A percentile compares a stretch with the other conserved stretches of the same genome.
Evolutionary conservation across 768 basidiomycete species (phyloP).

Genomic region (Xerocomellus amylosporus): DNA sequence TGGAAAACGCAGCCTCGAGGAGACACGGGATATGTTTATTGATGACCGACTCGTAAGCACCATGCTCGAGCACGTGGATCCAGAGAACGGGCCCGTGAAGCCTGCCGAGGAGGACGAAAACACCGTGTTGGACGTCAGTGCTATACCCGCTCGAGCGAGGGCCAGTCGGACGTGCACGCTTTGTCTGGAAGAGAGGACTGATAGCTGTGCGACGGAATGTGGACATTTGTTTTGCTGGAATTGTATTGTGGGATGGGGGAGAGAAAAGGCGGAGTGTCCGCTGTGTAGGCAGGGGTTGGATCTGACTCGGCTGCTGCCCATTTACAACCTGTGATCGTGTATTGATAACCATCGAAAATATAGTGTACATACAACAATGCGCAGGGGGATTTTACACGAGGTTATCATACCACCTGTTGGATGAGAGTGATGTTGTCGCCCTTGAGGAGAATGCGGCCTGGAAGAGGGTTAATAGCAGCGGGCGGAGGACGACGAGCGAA

Average conservation of each 20-base stretch:
- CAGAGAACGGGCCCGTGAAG: slow-evolving; percentile 51
- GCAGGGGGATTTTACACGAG: slow-evolving; percentile 12
- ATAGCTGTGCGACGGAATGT: slow-evolving; percentile 82
- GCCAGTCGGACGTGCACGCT: slow-evolving; percentile 73
- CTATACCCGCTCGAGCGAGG: slow-evolving; percentile 51
- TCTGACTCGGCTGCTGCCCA: slow-evolving; percentile 67
- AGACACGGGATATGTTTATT: slow-evolving; percentile 43
- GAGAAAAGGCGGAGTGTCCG: slow-evolving; percentile 89
- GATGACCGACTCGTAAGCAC: slow-evolving; percentile 61
- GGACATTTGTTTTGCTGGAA: slow-evolving; percentile 90
- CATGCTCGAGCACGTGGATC: slow-evolving; percentile 49
- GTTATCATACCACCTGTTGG: slow-evolving; percentile 54
- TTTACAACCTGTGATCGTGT: slow-evolving; percentile 71
- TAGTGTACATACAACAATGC: slow-evolving; percentile 29
- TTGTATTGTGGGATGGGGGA: slow-evolving; percentile 85
- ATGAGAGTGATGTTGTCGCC: slow-evolving; percentile 99
- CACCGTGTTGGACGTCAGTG: slow-evolving; percentile 59
- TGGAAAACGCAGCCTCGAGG: slow-evolving; percentile 33
- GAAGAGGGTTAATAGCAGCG: background rate
- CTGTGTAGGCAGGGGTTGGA: slow-evolving; percentile 77
- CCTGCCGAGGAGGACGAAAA: slow-evolving; percentile 69
- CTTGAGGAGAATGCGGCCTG: slow-evolving; percentile 94
- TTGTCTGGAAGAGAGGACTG: slow-evolving; percentile 81
- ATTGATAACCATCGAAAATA: slow-evolving; percentile 1
- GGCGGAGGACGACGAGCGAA: background rate